Conservation (phyloP, 2,329 filamentous ascomycete genomes). For the Didymellaceae sp. region DNA sequence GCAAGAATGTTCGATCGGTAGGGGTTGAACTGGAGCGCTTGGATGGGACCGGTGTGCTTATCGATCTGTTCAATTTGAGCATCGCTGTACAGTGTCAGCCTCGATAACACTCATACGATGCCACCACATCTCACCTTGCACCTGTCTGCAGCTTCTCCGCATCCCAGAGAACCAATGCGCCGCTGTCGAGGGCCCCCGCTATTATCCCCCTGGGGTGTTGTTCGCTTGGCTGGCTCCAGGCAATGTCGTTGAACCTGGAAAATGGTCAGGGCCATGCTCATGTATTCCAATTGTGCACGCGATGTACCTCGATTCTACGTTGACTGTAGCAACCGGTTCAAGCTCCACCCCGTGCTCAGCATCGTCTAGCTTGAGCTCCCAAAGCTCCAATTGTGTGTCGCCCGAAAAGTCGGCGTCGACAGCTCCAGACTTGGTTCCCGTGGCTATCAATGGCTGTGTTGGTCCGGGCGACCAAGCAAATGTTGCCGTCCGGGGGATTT, state of each 20-base stretch:
- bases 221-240: constrained; percentile 84
- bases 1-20: constrained; percentile 88
- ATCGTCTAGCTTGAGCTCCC: constrained; percentile 87
- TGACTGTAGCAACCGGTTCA: constrained; percentile 81
- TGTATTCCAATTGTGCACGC: not conserved
- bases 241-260: constrained; percentile 90
- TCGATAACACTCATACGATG: constrained; percentile 54
- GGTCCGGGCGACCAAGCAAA: constrained; percentile 94
- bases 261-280: constrained; percentile 28
- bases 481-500: constrained; percentile 94
- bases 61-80: constrained; percentile 84
- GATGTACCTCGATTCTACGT: constrained; percentile 83
- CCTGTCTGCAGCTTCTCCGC: constrained; percentile 70
- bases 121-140: constrained; percentile 53
- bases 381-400: constrained; percentile 94
- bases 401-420: constrained; percentile 98
- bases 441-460: constrained; percentile 81
- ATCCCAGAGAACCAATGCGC: constrained; percentile 92
- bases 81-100: constrained; percentile 59
- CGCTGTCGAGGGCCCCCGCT: constrained; percentile 93
- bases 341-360: constrained; percentile 79
- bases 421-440: constrained; percentile 91
- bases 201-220: constrained; percentile 86
- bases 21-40: constrained; percentile 96
- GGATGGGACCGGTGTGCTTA: constrained; percentile 92